Evolutionary conservation across 371 early-diverging fungal genomes (phyloP).

Genomic region (Conidiobolus incongruus): DNA sequence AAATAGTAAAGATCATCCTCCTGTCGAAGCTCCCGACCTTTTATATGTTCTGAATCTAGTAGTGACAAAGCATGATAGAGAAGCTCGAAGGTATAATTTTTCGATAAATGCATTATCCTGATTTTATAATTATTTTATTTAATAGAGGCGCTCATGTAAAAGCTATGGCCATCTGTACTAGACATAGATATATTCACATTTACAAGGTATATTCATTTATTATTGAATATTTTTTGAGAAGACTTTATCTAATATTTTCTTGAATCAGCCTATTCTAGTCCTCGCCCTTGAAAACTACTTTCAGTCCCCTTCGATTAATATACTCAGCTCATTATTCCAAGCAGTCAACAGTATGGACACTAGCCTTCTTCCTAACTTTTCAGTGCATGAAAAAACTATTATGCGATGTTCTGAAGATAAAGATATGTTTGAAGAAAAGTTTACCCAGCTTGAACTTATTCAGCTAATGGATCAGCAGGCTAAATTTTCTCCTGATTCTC

Average conservation of each 20-base stretch:
- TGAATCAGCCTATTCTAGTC: slow-evolving; percentile 49
- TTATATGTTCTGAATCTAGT: slow-evolving; percentile 77
- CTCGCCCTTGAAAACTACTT: slow-evolving; percentile 84
- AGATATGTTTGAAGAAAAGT: slow-evolving; percentile 67
- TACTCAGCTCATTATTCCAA: slow-evolving; percentile 54
- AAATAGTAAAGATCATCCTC: slow-evolving; percentile 1
- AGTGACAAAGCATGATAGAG: slow-evolving; percentile 62
- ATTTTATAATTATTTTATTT: background rate
- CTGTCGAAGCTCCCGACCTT: slow-evolving; percentile 12
- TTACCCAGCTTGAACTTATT: slow-evolving; percentile 14
- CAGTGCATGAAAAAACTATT: slow-evolving; percentile 47
- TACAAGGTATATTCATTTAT: slow-evolving; percentile 45
- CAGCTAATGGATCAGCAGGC: slow-evolving; percentile 6
- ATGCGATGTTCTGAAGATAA: slow-evolving; percentile 57
- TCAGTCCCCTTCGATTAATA: slow-evolving; percentile 38
- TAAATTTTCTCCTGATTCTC: background rate
- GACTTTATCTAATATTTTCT: background rate
- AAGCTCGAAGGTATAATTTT: slow-evolving; percentile 34
- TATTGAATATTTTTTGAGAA: background rate
- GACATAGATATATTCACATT: slow-evolving; percentile 71
- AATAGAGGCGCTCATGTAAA: slow-evolving; percentile 71
- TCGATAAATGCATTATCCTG: too few relatives aligned
- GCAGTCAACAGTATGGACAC: slow-evolving; percentile 74
- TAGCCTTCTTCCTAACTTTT: slow-evolving; percentile 51
- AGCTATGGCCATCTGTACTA: slow-evolving; percentile 82